phyloP scores from a whole-genome alignment of 2,329 filamentous ascomycete genomes.

The Drechslerella dactyloides region DNA sequence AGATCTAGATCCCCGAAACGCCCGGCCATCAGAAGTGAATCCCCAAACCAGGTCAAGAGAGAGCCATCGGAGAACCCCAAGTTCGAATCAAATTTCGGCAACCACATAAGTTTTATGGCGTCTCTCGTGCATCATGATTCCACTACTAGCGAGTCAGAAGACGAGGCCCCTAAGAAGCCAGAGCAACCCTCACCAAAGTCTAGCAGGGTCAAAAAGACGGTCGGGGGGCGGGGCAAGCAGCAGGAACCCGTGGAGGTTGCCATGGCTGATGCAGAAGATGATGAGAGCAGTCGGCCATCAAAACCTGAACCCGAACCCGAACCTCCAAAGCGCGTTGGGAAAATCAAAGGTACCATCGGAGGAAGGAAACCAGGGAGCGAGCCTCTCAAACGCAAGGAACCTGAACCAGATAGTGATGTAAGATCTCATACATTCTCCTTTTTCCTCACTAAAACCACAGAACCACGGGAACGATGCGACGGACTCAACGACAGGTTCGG shows the following conservation, averaged over 20 bases:
- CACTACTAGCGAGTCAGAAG: conserved; percentile 34
- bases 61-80: conserved; percentile 7
- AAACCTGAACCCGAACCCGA: conserved; percentile 20
- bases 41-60: conserved; percentile 17
- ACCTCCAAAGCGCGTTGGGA: conserved; percentile 29
- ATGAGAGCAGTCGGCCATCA: neutral
- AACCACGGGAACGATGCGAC: neutral
- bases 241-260: conserved; percentile 5
- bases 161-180: conserved; percentile 10
- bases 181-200: conserved; percentile 18
- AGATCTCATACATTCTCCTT: conserved; percentile 28
- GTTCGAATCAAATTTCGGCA: conserved; percentile 33
- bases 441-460: conserved; percentile 8
- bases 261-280: conserved; percentile 6
- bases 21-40: conserved; percentile 10
- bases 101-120: conserved; percentile 16
- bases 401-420: conserved; percentile 48
- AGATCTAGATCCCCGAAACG: conserved; percentile 10
- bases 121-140: conserved; percentile 28
- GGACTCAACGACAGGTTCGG: neutral
- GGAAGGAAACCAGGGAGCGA: conserved; percentile 27
- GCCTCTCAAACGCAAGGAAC: conserved; percentile 35
- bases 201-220: conserved; percentile 32
- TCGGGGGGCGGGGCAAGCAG: conserved; percentile 31
- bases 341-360: conserved; percentile 49